Base-by-base conservation (phyloP, 2,329 filamentous ascomycete species). In the Trichoderma sp. region DNA sequence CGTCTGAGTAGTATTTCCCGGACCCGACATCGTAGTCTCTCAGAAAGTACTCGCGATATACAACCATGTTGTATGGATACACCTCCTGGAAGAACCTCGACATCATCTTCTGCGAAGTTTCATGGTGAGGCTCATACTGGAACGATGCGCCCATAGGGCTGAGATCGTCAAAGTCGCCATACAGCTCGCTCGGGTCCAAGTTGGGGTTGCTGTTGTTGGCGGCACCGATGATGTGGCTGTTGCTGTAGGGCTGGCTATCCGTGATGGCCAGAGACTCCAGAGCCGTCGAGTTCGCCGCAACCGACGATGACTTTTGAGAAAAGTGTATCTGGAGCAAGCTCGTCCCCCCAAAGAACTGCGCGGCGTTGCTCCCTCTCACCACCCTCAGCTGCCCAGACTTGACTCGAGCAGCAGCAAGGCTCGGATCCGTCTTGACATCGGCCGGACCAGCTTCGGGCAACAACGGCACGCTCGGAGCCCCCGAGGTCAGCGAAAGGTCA, bases 1-100 rank as follows among this genome's bases (percentile, higher is more conserved):
- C 71, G 60, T 83, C 81, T 0, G 81, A 83, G 67, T 83, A 83
- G 68, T 83, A 82, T 30, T 76, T 78, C 0, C 81, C 81, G 1
- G 71, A 74, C 0, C 79, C 80, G 2, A 76, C 73, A 67, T 81
- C 79, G 61, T 82, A 83, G 68, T 83, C 81, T 34, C 81, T 72
- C 10, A 83, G 70, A 65, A 83, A 83, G 66, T 79, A 82, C 68
- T 83, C 81, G 34, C 81, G 76, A 66, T 83, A 83, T 2, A 83
- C 73, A 64, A 79, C 78, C 80, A 83, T 82, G 68, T 80, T 76
- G 67, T 81, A 82, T 43, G 80, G 77, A 58, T 83, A 83, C 24
- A 81, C 77, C 44, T 79, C 72, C 61, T 78, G 76, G 70, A 83
- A 83, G 68, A 83, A 83, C 3, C 73, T 74, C 0, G 79, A 78